Percentiles rank a stretch among this genome's conserved stretches.
Evolutionary conservation across 2,329 filamentous ascomycete genomes (phyloP).

Genomic region (Alternaria atra): DNA sequence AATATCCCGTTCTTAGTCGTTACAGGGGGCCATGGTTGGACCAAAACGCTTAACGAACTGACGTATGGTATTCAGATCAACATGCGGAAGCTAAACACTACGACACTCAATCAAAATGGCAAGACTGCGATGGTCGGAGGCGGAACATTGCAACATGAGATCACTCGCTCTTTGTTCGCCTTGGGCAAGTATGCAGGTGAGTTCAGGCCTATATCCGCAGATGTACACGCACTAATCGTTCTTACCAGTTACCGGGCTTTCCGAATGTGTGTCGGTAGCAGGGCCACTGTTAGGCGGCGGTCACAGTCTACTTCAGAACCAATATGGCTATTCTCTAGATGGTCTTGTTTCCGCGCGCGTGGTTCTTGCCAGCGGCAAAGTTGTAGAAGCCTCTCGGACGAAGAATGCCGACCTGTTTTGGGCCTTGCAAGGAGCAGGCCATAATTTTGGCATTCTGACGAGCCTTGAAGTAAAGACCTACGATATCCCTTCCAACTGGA

Average conservation of each 20-base stretch:
- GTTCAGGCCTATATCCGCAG: neutral
- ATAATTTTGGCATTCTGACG: constrained; percentile 51
- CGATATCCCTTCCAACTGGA: constrained; percentile 24
- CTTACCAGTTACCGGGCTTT: constrained; percentile 26
- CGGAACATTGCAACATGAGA: constrained; percentile 35
- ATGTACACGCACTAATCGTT: neutral
- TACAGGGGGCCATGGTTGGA: constrained; percentile 48
- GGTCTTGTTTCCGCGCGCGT: constrained; percentile 31
- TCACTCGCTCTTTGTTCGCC: constrained; percentile 34
- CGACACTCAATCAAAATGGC: constrained; percentile 27
- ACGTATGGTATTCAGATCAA: constrained; percentile 45
- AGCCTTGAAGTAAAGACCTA: constrained; percentile 46
- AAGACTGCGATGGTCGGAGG: constrained; percentile 43
- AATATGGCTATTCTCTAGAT: constrained; percentile 51
- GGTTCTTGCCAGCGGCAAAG: constrained; percentile 41
- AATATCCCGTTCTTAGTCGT: constrained; percentile 50
- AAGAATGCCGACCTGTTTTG: constrained; percentile 51
- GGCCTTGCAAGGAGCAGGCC: constrained; percentile 51
- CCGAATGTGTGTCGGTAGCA: constrained; percentile 58
- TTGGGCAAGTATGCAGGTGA: constrained; percentile 45
- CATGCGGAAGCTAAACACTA: constrained; percentile 39
- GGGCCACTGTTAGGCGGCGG: constrained; percentile 66
- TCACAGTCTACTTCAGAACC: constrained; percentile 62
- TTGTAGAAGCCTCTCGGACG: constrained; percentile 39
- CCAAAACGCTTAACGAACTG: constrained; percentile 32